Evolutionary conservation across 306 rosid genomes (phyloP), one percentile per base, ranked within the genome.

Genomic region (Canavalia ensiformis): DNA sequence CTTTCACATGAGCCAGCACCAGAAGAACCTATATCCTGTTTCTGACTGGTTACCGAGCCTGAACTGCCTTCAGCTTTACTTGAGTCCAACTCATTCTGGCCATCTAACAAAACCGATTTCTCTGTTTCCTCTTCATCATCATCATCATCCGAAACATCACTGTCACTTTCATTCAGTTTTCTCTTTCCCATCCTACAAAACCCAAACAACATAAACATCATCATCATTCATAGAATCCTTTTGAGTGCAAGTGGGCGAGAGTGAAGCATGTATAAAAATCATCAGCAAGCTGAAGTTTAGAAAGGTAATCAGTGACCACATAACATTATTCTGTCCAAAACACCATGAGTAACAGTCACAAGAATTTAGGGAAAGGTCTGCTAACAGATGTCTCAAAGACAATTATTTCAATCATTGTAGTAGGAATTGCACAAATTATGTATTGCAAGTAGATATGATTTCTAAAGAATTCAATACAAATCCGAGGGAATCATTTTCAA

Each of bases 141-240:
- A 44, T 91, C 95, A 28, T 78, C 89, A 66, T 91, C 95, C 0
- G 94, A 82, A 83, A 87, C 83, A 34, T 91, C 99, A 44, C 88
- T 86, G 45, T 91, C 99, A 83, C 89, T 89, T 84, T 80, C 94
- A 75, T 87, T 90, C 82, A 90, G 1, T 79, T 80, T 84, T 63
- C 89, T 90, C 91, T 92, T 93, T 51, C 98, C 98, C 98, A 88
- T 90, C 99, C 99, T 96, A 79, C 66, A 50, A 79, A 84, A 59
- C 3, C 35, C 28, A 82, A 81, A 35, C 31, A 77, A 59, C 45
- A 88, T 64, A 83, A 57, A 55, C 5, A 68, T 68, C 56, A 68
- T 4, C 1, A 66, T 18, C 25, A 18, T 10, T 6, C 72, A 72
- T 58, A 74, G 72, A 50, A 60, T 56, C 2, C 50, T 0, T 64